Percentiles rank a stretch among this genome's conserved stretches.
Evolutionary conservation across 768 basidiomycete genomes (phyloP).

Genomic region (Gloeostereum incarnatum): DNA sequence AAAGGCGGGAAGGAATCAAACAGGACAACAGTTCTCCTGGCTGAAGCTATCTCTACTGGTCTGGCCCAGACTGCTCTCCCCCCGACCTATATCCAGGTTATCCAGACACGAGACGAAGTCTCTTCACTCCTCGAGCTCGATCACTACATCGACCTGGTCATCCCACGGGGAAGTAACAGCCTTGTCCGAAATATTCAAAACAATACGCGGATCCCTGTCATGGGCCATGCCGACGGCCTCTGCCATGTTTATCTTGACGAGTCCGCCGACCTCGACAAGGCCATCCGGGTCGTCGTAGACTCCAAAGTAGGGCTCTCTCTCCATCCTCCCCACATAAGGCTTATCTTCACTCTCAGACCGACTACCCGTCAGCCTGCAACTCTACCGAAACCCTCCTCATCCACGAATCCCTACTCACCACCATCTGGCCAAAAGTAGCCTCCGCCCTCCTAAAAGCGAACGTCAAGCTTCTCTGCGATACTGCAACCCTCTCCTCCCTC

Average conservation of each 20-base stretch:
- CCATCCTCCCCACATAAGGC: not conserved
- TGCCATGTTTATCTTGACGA: conserved; percentile 89
- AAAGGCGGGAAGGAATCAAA: conserved; percentile 97
- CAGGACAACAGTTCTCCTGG: conserved; percentile 66
- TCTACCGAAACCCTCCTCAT: conserved; percentile 84
- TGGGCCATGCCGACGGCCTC: conserved; percentile 98
- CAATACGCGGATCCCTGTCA: conserved; percentile 87
- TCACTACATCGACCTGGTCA: conserved; percentile 92
- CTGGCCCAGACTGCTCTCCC: conserved; percentile 68
- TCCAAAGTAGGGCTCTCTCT: conserved; percentile 61
- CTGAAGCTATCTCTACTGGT: conserved; percentile 72
- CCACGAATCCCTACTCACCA: conserved; percentile 61
- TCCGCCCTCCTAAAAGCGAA: conserved; percentile 53
- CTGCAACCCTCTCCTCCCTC: conserved; percentile 37
- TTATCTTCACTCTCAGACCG: conserved; percentile 38
- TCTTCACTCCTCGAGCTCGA: conserved; percentile 81
- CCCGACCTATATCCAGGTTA: conserved; percentile 77
- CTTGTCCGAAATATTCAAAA: conserved; percentile 87
- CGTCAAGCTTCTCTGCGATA: conserved; percentile 79
- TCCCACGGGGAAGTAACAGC: conserved; percentile 89
- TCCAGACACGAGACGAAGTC: conserved; percentile 89
- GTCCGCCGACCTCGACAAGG: conserved; percentile 69
- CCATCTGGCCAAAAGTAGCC: conserved; percentile 79
- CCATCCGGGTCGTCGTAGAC: conserved; percentile 75
- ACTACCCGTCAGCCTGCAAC: conserved; percentile 97